Percentiles rank a stretch among this genome's conserved stretches.
Conservation (phyloP, 2,329 filamentous ascomycete species). For the Microsporum ferrugineum region DNA sequence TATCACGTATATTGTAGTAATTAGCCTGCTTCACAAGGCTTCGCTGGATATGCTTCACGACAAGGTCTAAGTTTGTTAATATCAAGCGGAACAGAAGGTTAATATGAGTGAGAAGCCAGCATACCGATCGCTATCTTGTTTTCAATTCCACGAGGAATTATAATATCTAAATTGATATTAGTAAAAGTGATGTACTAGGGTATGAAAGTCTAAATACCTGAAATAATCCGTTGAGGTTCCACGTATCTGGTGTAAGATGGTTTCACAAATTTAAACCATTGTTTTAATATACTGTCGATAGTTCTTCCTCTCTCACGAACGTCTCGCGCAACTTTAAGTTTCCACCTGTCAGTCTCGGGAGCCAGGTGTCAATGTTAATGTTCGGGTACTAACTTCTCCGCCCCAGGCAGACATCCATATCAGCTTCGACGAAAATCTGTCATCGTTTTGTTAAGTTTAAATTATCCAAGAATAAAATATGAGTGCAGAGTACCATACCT, state of each 20-base stretch:
- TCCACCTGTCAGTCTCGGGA: neutral
- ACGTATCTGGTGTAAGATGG: constrained; percentile 93
- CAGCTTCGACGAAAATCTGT: constrained; percentile 89
- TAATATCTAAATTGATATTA: constrained; percentile 53
- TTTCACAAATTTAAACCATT: constrained; percentile 95
- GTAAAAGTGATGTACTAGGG: neutral
- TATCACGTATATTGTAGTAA: neutral
- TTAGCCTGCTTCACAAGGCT: constrained; percentile 44
- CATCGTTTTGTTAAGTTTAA: constrained; percentile 11
- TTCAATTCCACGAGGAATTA: constrained; percentile 87
- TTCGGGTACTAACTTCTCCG: constrained; percentile 55
- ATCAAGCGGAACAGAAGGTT: neutral
- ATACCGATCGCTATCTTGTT: constrained; percentile 73
- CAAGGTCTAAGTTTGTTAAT: constrained; percentile 54
- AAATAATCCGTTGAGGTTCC: constrained; percentile 78
- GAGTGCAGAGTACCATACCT: constrained; percentile 41
- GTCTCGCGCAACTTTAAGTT: constrained; percentile 60
- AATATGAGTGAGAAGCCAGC: neutral
- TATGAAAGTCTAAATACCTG: constrained; percentile 42
- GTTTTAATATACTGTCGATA: constrained; percentile 91
- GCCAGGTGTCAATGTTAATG: neutral
- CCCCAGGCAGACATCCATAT: constrained; percentile 85
- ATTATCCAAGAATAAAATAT: neutral
- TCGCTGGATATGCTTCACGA: constrained; percentile 82
- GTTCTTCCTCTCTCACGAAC: constrained; percentile 81